Evolutionary conservation across 768 basidiomycete genomes (phyloP).

Genomic region (Aureoboletus auriporus): DNA sequence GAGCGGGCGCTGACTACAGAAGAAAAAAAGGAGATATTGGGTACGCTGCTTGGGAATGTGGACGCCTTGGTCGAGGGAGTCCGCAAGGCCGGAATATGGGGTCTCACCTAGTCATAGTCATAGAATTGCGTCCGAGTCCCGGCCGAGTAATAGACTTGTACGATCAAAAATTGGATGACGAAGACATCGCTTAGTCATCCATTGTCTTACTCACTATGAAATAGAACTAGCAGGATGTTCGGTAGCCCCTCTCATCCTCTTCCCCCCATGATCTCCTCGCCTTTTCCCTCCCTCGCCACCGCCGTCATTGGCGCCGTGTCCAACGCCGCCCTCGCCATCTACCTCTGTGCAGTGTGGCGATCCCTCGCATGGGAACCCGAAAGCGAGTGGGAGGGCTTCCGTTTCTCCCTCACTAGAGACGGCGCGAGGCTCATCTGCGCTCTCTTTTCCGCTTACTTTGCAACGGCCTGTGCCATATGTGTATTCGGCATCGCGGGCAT

Average conservation of each 20-base stretch:
- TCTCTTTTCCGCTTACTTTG: constrained; percentile 63
- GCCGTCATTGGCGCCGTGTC: constrained; percentile 38
- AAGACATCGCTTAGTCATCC: constrained; percentile 8
- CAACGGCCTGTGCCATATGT: constrained; percentile 59
- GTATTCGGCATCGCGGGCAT: constrained; percentile 66
- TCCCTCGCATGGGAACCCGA: constrained; percentile 45
- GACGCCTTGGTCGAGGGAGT: constrained; percentile 88
- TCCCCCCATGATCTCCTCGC: constrained; percentile 4
- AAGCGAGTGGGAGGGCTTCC: constrained; percentile 46
- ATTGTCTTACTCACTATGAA: constrained; percentile 7
- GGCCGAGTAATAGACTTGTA: background rate
- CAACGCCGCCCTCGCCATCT: constrained; percentile 38
- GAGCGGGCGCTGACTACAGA: constrained; percentile 54
- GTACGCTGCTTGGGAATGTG: constrained; percentile 85
- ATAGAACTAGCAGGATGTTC: background rate
- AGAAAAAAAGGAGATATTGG: constrained; percentile 79
- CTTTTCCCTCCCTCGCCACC: constrained; percentile 28
- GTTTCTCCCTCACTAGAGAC: constrained; percentile 38
- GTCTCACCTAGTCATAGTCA: constrained; percentile 42
- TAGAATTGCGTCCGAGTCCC: too few species aligned
- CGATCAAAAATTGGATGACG: background rate
- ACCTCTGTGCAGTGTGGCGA: constrained; percentile 41
- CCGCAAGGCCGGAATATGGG: constrained; percentile 84
- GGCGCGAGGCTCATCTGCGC: constrained; percentile 51
- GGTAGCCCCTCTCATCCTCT: background rate